These are phyloP conservation scores for Cytospora piceicola DNA, from an alignment of 2,329 filamentous ascomycete species.

Conservation along the genomic window DNA sequence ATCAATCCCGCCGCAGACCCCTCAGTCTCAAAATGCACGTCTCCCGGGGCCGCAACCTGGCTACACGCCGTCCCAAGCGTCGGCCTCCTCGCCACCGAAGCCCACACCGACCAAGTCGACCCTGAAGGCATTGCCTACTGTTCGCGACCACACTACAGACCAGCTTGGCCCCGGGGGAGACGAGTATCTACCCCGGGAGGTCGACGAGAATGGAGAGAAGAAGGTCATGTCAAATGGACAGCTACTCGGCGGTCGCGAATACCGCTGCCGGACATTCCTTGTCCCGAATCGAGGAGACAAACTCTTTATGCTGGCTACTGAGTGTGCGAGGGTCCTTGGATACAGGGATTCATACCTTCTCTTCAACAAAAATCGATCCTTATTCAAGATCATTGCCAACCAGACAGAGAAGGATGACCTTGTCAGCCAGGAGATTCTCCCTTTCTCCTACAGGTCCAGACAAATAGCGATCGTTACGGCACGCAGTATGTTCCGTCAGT, in stretches of 20 bases:
- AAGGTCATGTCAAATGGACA: slow-evolving; percentile 88
- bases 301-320: slow-evolving; percentile 97
- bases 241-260: slow-evolving; percentile 80
- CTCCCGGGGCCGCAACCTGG: slow-evolving; percentile 41
- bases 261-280: slow-evolving; percentile 90
- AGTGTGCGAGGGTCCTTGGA: slow-evolving; percentile 89
- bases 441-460: slow-evolving; percentile 96
- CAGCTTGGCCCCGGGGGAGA: slow-evolving; percentile 87
- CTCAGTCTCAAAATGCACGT: slow-evolving; percentile 31
- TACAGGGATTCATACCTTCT: slow-evolving; percentile 97
- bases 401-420: slow-evolving; percentile 96
- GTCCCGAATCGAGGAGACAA: slow-evolving; percentile 91
- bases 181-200: slow-evolving; percentile 93
- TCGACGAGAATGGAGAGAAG: slow-evolving; percentile 89
- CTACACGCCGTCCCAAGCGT: slow-evolving; percentile 52
- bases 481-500: slow-evolving; percentile 97
- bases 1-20: slow-evolving; percentile 39
- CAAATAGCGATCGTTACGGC: slow-evolving; percentile 99
- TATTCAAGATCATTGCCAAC: slow-evolving; percentile 97
- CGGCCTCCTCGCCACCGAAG: slow-evolving; percentile 67
- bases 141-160: slow-evolving; percentile 95
- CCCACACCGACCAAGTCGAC: slow-evolving; percentile 80
- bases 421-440: slow-evolving; percentile 91
- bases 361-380: slow-evolving; percentile 97
- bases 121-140: slow-evolving; percentile 92